These are phyloP conservation scores for Corymbia citriodora DNA, from an alignment of 441 rosid genomes.

Conservation along the genomic window DNA sequence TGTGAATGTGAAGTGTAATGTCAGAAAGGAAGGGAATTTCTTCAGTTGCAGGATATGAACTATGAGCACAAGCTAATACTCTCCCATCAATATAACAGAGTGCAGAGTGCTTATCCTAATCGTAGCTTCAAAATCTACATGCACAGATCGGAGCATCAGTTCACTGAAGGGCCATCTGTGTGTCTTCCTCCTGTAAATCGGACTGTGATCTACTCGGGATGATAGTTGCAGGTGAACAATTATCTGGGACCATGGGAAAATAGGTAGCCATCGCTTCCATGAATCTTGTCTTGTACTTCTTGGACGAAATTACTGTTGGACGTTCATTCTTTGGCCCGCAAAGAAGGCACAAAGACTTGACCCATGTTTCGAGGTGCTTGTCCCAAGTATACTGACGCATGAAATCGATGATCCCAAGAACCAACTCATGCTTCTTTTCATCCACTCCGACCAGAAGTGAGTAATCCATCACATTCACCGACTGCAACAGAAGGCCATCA, in stretches of 20 bases:
- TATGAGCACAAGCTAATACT: background rate
- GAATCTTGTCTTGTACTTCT: conserved; percentile 93
- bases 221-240: conserved; percentile 76
- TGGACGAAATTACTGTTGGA: conserved; percentile 93
- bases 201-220: conserved; percentile 49
- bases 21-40: background rate
- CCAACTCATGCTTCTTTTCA: conserved; percentile 79
- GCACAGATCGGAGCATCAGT: conserved; percentile 19
- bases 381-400: conserved; percentile 99
- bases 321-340: conserved; percentile 79
- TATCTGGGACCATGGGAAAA: conserved; percentile 96
- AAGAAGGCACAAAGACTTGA: conserved; percentile 81
- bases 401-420: conserved; percentile 92
- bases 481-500: conserved; percentile 37
- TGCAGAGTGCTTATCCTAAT: conserved; percentile 21
- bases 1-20: background rate
- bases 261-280: conserved; percentile 95
- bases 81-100: background rate
- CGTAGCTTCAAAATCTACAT: conserved; percentile 12
- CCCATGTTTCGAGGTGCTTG: conserved; percentile 97
- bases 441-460: conserved; percentile 93
- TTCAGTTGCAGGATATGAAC: background rate
- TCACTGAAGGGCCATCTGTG: conserved; percentile 32
- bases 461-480: conserved; percentile 93
- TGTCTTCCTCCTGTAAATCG: conserved; percentile 55